A percentile compares a stretch with the other conserved stretches of the same genome.
These are phyloP conservation scores for Plasmodium billcollinsi DNA, from an alignment of 169 alveolate species.

Conservation along the genomic window DNA sequence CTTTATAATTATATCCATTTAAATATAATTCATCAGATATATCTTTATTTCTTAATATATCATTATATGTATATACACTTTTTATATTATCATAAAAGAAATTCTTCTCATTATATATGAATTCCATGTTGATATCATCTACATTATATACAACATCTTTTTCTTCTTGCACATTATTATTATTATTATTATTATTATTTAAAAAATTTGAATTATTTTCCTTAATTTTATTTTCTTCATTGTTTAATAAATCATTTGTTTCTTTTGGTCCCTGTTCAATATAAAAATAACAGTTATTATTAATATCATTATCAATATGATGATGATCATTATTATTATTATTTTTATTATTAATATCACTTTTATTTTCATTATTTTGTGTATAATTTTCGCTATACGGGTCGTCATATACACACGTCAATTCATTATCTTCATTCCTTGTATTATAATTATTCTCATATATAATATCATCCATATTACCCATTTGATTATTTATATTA, in stretches of 20 bases:
- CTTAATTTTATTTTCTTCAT: neutral
- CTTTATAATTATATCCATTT: constrained; percentile 75
- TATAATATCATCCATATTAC: neutral
- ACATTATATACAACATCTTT: constrained; percentile 9
- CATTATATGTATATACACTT: constrained; percentile 70
- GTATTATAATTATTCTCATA: neutral
- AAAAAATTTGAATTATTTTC: neutral
- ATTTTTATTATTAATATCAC: neutral
- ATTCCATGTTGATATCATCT: constrained; percentile 6
- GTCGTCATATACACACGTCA: constrained; percentile 27
- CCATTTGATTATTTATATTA: too few relatives aligned
- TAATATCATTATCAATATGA: neutral
- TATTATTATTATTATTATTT: neutral
- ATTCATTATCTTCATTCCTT: constrained; percentile 12
- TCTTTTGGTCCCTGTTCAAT: neutral
- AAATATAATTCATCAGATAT: constrained; percentile 44
- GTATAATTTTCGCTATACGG: constrained; percentile 37
- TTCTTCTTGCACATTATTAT: constrained; percentile 21
- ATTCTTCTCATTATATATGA: constrained; percentile 63
- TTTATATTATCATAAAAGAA: constrained; percentile 72
- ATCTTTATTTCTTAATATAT: constrained; percentile 59
- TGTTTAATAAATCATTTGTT: neutral
- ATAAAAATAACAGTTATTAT: neutral
- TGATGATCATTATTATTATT: neutral
- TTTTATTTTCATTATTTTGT: neutral